Conservation (phyloP, 176 grass and related monocot species). For the Ensete glaucum region DNA sequence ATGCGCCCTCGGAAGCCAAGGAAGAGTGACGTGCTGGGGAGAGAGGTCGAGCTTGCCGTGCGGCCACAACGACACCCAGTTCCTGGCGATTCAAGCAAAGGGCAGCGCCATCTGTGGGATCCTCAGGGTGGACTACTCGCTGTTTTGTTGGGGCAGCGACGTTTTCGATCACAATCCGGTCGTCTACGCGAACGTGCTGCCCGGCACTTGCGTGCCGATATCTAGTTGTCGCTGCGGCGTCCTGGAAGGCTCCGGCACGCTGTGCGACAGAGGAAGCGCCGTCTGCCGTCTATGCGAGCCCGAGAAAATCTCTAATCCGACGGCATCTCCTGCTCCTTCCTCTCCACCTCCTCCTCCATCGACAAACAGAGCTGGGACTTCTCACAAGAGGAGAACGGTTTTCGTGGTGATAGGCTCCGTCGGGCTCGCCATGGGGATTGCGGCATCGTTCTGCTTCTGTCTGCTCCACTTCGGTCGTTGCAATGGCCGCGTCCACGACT, state of each 20-base stretch:
- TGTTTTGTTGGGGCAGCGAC: conserved; percentile 68
- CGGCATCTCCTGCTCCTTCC: not conserved
- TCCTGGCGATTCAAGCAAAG: conserved; percentile 50
- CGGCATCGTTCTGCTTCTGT: not conserved
- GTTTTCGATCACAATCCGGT: conserved; percentile 39
- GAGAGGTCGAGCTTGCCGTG: conserved; percentile 24
- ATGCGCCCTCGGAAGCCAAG: conserved; percentile 49
- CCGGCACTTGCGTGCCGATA: conserved; percentile 43
- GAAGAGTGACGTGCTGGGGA: conserved; percentile 63
- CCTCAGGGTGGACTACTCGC: conserved; percentile 65
- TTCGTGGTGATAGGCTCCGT: conserved; percentile 26
- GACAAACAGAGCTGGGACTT: too few relatives aligned
- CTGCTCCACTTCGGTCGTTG: conserved; percentile 1
- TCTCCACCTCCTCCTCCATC: not conserved
- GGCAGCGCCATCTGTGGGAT: conserved; percentile 43
- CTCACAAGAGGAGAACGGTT: conserved; percentile 11
- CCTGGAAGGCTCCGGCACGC: conserved; percentile 51
- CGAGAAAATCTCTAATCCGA: conserved; percentile 10
- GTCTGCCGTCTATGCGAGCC: conserved; percentile 55
- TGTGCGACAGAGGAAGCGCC: conserved; percentile 28
- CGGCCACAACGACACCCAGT: conserved; percentile 23
- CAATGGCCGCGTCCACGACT: conserved; percentile 25
- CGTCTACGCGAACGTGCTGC: conserved; percentile 52
- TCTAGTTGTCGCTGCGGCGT: conserved; percentile 48
- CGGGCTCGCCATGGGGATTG: conserved; percentile 7